These are phyloP conservation scores for Cutaneotrichosporon dermatis DNA, from an alignment of 1,284 basidiomycete genomes.

Conservation along the genomic window DNA sequence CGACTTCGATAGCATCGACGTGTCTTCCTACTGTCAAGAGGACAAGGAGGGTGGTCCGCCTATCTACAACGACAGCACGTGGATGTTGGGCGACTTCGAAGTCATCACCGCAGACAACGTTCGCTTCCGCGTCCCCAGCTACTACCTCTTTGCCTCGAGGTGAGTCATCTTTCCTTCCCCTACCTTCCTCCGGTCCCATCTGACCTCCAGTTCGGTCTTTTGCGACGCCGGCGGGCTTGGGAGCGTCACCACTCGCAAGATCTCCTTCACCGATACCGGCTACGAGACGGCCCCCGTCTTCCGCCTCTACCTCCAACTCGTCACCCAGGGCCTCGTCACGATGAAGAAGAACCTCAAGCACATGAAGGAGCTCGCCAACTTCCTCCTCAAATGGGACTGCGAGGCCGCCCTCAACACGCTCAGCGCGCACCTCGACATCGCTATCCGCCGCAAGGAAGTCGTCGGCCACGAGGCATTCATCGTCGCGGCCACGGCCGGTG, in stretches of 20 bases:
- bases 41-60: too few species aligned
- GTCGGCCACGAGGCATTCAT: background rate
- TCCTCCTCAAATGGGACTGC: background rate
- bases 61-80: background rate
- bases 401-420: background rate
- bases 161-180: background rate
- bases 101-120: conserved; percentile 4
- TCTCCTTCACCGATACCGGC: background rate
- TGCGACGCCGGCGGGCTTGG: background rate
- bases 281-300: background rate
- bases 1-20: too few species aligned
- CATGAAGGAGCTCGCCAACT: background rate
- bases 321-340: background rate
- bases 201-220: background rate
- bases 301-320: background rate
- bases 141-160: background rate
- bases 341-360: background rate
- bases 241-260: background rate
- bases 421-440: background rate
- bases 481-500: background rate
- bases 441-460: background rate
- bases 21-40: too few species aligned
- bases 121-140: background rate
- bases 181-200: background rate
- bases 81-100: conserved; percentile 1